A percentile compares a stretch with the other conserved stretches of the same genome.
Evolutionary conservation across 345 rosid species (phyloP).

Genomic region (Dovyalis caffra): DNA sequence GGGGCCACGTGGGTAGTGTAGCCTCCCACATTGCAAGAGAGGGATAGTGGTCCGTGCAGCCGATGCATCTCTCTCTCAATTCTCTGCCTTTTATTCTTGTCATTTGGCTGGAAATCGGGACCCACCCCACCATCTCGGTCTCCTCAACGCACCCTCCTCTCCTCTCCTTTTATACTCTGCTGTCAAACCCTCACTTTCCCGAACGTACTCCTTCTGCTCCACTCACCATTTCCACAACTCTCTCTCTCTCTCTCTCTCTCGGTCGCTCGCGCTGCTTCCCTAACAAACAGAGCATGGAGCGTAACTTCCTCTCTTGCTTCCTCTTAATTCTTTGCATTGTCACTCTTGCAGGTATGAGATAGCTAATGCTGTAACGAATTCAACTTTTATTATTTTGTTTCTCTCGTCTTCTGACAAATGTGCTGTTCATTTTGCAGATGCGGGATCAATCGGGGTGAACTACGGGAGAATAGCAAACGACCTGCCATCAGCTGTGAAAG

Average conservation of each 20-base stretch:
- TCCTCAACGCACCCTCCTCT: background rate
- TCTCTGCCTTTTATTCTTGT: constrained; percentile 5
- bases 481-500: constrained; percentile 72
- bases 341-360: constrained; percentile 12
- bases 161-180: background rate
- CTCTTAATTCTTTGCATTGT: constrained; percentile 3
- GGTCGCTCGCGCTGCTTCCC: background rate
- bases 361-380: no score
- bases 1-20: constrained; percentile 13
- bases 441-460: constrained; percentile 86
- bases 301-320: background rate
- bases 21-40: background rate
- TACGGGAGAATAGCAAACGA: constrained; percentile 82
- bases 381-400: background rate
- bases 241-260: background rate
- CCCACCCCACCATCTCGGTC: constrained; percentile 19
- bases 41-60: constrained; percentile 6
- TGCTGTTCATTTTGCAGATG: constrained; percentile 41
- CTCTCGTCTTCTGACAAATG: background rate
- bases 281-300: constrained; percentile 2
- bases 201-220: background rate
- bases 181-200: background rate
- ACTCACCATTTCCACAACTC: background rate
- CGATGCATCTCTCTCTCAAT: background rate
- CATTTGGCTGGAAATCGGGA: background rate